Conservation (phyloP, 2,329 filamentous ascomycete species). For the Mariannaea elegans region DNA sequence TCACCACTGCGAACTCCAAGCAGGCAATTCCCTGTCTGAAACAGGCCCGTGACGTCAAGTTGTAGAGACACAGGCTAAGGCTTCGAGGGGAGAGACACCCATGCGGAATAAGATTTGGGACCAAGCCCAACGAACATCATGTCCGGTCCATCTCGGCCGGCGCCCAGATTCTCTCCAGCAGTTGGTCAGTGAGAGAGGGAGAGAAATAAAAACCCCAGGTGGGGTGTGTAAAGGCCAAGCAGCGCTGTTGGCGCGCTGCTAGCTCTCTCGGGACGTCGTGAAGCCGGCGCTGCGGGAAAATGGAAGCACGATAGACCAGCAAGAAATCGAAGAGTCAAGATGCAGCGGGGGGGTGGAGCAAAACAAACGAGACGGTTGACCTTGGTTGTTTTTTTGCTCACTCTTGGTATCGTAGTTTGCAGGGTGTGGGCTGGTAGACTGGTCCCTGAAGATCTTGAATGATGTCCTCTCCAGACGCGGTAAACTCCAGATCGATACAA, state of each 20-base stretch:
- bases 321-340: constrained; percentile 8
- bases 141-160: constrained; percentile 36
- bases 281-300: constrained; percentile 38
- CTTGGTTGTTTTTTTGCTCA: constrained; percentile 27
- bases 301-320: constrained; percentile 31
- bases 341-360: constrained; percentile 7
- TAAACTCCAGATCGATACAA: constrained; percentile 14
- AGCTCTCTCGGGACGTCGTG: constrained; percentile 34
- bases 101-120: constrained; percentile 25
- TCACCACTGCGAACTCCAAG: background rate
- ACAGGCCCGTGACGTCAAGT: constrained; percentile 25
- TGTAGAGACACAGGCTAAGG: background rate
- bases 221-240: constrained; percentile 28
- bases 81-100: constrained; percentile 6
- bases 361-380: constrained; percentile 31
- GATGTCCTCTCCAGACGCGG: constrained; percentile 30
- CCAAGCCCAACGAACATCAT: constrained; percentile 23
- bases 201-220: constrained; percentile 6
- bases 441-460: constrained; percentile 36
- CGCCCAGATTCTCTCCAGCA: constrained; percentile 26
- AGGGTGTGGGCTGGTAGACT: constrained; percentile 32
- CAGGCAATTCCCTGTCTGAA: constrained; percentile 19
- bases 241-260: constrained; percentile 31
- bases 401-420: no score
- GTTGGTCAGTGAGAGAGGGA: constrained; percentile 5